Evolutionary conservation across 495 filamentous ascomycete genomes (phyloP), one percentile per base, ranked within the genome.

Genomic region (Baudoinia panamericana): DNA sequence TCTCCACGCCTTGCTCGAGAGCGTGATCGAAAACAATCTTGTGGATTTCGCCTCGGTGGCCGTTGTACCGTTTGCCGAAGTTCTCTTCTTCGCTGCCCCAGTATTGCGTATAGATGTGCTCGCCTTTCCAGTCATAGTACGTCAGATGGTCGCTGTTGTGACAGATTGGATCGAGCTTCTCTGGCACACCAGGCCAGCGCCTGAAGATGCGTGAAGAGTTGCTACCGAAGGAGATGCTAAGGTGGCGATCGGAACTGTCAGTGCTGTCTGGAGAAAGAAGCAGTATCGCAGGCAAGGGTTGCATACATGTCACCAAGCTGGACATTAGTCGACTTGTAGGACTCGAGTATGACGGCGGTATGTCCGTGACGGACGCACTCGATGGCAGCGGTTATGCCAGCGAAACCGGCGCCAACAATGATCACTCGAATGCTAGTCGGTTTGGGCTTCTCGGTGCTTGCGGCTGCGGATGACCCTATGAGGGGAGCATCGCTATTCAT

Each of bases 281-380:
- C n/a, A n/a, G n/a, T n/a, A n/a, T n/a, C n/a, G n/a, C n/a, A n/a
- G n/a, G n/a, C n/a, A n/a, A n/a, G n/a, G n/a, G n/a, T n/a, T n/a
- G n/a, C n/a, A n/a, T n/a, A n/a, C n/a, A 48, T 42, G 30, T 48
- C 44, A 4, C 44, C 44, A 19, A 48, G 38, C 39, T 48, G 44
- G 22, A 42, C 44, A 18, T 48, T 48, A 1, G 44, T 42, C 20
- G 9, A 16, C 38, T 48, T 48, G 44, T 41, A 48, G 3, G 64
- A 61, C 53, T 78, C 73, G 6, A 78, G 50, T 23, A 78, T 56
- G 21, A 56, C 53, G 25, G 75, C 75, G 25, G 63, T 67, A 42
- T 81, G 75, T 4, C 76, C 76, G 54, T 82, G 75, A n/a, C 75
- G 66, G 29, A 63, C 52, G 43, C 72, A 75, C 59, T 82, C 76